Evolutionary conservation across 2,329 filamentous ascomycete genomes (phyloP).

Genomic region (Xylariaceae sp.): DNA sequence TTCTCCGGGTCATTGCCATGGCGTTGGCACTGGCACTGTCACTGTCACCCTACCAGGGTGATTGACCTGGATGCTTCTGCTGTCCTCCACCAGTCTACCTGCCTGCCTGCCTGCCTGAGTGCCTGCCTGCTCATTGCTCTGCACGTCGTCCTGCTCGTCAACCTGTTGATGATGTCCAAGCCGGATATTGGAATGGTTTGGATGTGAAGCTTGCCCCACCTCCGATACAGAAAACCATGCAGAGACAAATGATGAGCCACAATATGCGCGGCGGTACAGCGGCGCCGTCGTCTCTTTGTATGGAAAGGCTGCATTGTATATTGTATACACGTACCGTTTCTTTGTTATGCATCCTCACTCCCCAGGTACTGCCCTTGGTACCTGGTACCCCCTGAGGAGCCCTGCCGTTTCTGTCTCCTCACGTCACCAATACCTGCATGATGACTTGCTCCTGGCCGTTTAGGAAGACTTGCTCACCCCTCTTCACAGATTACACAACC

Average conservation of each 20-base stretch:
- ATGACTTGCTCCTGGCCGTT: conserved; percentile 26
- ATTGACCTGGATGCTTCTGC: neutral
- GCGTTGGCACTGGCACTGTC: neutral
- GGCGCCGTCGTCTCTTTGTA: conserved; percentile 6
- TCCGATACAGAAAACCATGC: conserved; percentile 12
- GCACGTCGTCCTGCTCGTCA: neutral
- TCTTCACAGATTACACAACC: conserved; percentile 26
- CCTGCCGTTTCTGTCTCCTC: conserved; percentile 7
- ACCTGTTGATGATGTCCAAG: conserved; percentile 7
- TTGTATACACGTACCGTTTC: neutral
- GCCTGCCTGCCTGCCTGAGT: too few relatives aligned
- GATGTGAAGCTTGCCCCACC: neutral
- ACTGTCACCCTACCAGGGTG: neutral
- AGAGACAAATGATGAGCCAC: conserved; percentile 16
- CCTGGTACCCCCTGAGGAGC: conserved; percentile 3
- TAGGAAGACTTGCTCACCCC: conserved; percentile 28
- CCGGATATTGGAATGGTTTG: conserved; percentile 4
- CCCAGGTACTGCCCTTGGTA: conserved; percentile 10
- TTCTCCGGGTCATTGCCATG: conserved; percentile 5
- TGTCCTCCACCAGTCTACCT: too few relatives aligned
- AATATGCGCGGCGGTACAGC: conserved; percentile 11
- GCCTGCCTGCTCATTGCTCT: neutral
- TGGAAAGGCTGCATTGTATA: conserved; percentile 6
- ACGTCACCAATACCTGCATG: conserved; percentile 18
- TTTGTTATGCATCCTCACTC: conserved; percentile 9